Base-by-base conservation (phyloP, 768 basidiomycete genomes). In the Mycena maculata region DNA sequence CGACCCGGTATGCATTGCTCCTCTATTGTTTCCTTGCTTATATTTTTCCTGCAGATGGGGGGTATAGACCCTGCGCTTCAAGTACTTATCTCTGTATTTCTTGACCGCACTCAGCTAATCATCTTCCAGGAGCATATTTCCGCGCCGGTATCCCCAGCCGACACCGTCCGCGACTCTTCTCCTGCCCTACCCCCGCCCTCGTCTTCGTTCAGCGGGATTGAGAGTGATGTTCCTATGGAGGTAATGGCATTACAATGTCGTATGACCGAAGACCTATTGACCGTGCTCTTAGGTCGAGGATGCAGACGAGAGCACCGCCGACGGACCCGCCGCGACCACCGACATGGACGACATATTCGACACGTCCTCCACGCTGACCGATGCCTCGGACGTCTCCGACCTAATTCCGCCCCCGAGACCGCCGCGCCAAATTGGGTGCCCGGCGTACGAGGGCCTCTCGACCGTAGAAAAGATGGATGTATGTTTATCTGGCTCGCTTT, bases 391-490 rank as follows among this genome's bases (percentile, higher is more conserved):
- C 25, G 54, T 59, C 44, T 50, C 60, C 4, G 44, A 36, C n/a
- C 49, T 66, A 16, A 9, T 59, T 23, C 7, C 41, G n/a, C 75
- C 72, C 25, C 36, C 23, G 25, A 61, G 57, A 59, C 49, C 65
- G 1, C 61, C 65, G 3, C 77, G 71, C 15, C 82, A 80, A 33
- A 60, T 69, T 5, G 81, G 84, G 18, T 83, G 82, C 55, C 75
- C 74, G 31, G 83, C 79, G 5, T 87, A 85, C 65, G 84, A 86
- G 63, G 71, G 71, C 25, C 76, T 89, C 3, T 75, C 82, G 1
- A 75, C 72, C 2, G 53, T 87, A 10, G 85, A 86, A 68, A 89
- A 88, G 72, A 75, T 87, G 18, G 86, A 87, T 55, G 88, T 86
- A 66, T 72, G 85, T 73, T n/a, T n/a, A n/a, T n/a, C n/a, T 25